Base-by-base conservation (phyloP, 192 early-diverging fungal species). In the Entomortierella parvispora region DNA sequence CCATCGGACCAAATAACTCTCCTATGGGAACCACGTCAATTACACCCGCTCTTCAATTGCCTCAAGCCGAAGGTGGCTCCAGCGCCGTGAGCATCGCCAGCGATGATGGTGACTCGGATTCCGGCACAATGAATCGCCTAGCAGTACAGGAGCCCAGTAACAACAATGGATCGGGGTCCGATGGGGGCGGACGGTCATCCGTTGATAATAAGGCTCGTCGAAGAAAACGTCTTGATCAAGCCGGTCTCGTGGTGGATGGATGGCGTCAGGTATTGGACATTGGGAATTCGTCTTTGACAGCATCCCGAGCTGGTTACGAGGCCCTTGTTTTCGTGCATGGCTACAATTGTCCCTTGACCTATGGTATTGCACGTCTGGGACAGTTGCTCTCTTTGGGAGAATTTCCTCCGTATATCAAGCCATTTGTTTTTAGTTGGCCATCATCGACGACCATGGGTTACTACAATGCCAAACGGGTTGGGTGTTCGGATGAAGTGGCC, bases 371-470 rank as follows among this genome's bases (percentile, higher is more conserved):
- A 33, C 63, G 72, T 42, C 49, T 81, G 3, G 80, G 80, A 22
- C 80, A 81, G 50, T 53, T 81, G 42, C 55, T 81, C 29, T 61
- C 80, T 0, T 31, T 81, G 0, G 80, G 68, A 11, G 80, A 81
- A 25, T 71, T 81, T 26, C 80, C 80, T 0, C 53, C 64, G 12
- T 81, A 81, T 23, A 77, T 81, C 49, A 81, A 81, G 22, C 80
- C 80, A 11, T 81, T 81, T 45, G 68, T 81, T 1, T 81, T 81
- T 32, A 71, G 59, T n/a, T 76, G 72, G 62, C 59, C 80, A 1
- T 67, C 72, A 2, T 65, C 80, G 4, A 71, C 60, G 7, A 70
- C 80, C n/a, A 53, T 81, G 29, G 72, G 80, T 34, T 81, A 81
- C 47, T 81, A 65, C 23, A 76, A 29, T 7, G 71, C 65, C 4